phyloP scores from a whole-genome alignment of 331 rosid genomes.

The Arachis monticola region DNA sequence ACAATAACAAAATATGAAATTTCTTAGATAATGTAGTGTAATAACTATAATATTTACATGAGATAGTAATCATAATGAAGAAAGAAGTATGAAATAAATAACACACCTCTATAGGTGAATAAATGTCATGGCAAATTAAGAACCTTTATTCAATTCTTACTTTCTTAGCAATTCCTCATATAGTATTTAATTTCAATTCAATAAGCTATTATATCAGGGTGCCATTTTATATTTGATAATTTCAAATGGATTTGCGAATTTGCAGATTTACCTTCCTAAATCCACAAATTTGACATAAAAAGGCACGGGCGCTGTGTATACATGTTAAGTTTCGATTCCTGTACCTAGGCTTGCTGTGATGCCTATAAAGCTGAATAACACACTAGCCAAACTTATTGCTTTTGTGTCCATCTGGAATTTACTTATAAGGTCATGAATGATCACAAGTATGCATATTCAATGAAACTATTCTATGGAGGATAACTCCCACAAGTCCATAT shows the following conservation, averaged over 20 bases:
- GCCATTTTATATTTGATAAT: constrained; percentile 24
- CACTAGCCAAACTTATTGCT: constrained; percentile 3
- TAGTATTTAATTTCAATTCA: constrained; percentile 6
- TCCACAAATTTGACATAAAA: not conserved
- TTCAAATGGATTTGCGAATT: constrained; percentile 1
- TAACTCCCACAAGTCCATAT: constrained; percentile 8
- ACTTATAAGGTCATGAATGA: constrained; percentile 23
- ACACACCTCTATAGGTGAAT: constrained; percentile 10
- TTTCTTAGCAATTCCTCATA: not conserved
- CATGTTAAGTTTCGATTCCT: not conserved
- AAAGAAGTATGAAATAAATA: constrained; percentile 15
- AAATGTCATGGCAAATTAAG: constrained; percentile 25
- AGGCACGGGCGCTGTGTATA: constrained; percentile 11
- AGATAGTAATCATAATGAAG: constrained; percentile 18
- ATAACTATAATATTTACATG: not conserved
- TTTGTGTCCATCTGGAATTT: constrained; percentile 17
- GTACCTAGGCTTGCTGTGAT: not conserved
- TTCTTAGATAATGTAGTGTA: constrained; percentile 18
- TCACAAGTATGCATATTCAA: not conserved
- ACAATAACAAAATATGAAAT: constrained; percentile 4
- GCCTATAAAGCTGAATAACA: constrained; percentile 18
- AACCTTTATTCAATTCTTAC: constrained; percentile 5
- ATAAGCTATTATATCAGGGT: constrained; percentile 7
- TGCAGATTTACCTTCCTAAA: constrained; percentile 12
- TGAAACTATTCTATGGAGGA: constrained; percentile 36